These are phyloP conservation scores for Cercospora sp. DNA, from an alignment of 2,329 filamentous ascomycete genomes.

Conservation along the genomic window DNA sequence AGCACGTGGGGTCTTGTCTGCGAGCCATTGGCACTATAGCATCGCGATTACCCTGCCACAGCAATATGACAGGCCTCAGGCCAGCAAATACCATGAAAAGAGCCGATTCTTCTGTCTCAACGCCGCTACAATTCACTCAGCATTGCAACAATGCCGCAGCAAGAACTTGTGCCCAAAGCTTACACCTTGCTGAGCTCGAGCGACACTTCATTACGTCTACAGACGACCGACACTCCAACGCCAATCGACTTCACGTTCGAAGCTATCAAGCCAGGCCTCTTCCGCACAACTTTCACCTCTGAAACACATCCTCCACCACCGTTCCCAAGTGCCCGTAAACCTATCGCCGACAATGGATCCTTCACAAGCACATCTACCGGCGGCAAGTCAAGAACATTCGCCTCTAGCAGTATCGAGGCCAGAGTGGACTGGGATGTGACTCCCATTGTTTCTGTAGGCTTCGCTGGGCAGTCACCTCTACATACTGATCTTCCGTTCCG, in stretches of 20 bases:
- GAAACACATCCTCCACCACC: slow-evolving; percentile 63
- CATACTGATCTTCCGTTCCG: slow-evolving; percentile 64
- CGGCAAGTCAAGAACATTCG: slow-evolving; percentile 37
- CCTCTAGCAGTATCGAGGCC: slow-evolving; percentile 53
- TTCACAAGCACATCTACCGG: slow-evolving; percentile 31
- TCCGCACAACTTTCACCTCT: slow-evolving; percentile 67
- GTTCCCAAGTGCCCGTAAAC: slow-evolving; percentile 60
- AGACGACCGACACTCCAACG: slow-evolving; percentile 41
- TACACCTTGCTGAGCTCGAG: slow-evolving; percentile 39
- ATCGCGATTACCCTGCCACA: neutral
- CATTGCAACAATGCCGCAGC: slow-evolving; percentile 46
- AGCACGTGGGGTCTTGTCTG: neutral
- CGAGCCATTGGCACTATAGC: neutral
- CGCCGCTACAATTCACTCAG: neutral
- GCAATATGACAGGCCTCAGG: neutral
- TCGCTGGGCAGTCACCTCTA: slow-evolving; percentile 54
- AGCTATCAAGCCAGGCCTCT: slow-evolving; percentile 61
- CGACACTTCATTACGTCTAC: slow-evolving; percentile 43
- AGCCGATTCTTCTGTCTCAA: neutral
- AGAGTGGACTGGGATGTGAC: slow-evolving; percentile 60
- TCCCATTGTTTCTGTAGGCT: slow-evolving; percentile 59
- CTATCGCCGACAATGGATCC: slow-evolving; percentile 28
- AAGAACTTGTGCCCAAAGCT: slow-evolving; percentile 47
- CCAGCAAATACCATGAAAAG: neutral
- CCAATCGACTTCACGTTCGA: slow-evolving; percentile 63